Base-by-base conservation (phyloP, 208 protist genomes). In the Trypanosoma platydactyli region DNA sequence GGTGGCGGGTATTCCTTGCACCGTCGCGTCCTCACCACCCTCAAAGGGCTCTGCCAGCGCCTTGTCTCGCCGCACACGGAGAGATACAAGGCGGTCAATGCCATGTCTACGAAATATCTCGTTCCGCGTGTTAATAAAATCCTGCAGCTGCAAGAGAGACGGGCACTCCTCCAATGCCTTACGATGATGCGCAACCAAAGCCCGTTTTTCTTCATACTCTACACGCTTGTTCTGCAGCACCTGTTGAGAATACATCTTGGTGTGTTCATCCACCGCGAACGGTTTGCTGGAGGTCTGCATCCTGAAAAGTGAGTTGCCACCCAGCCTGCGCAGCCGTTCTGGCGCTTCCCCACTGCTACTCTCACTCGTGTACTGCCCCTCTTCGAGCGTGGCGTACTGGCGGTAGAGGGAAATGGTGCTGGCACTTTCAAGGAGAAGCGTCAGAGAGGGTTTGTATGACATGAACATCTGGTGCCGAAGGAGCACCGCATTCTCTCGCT, bases 191-290 rank as follows among this genome's bases (percentile, higher is more conserved):
- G 83, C 77, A 20, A 84, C 85, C 44, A 76, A 67, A 40, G 74
- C 76, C 35, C 88, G 84, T 64, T 88, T 83, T 71, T 94, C 76
- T 73, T 91, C 88, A 76, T 94, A 89, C 77, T 91, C 83, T 16
- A 89, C 88, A 41, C 80, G 84, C 63, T 91, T 89, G 73, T 90
- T 89, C 75, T 91, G 81, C 64, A 93, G 76, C 51, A 93, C 87
- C 69, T 93, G 84, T 64, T 93, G 87, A 53, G 80, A 89, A 71
- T 79, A 93, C 87, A 93, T 93, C 71, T 93, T 93, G 50, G 75
- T 93, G 73, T 93, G 83, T 65, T 83, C 74, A 58, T 93, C 87
- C 46, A 93, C 87, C 62, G 79, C 76, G 64, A 93, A 93, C 25
- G 68, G 45, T 64, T 80, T 80, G 35, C 33, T 46, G 30, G 33